Base-by-base conservation (phyloP, 139 green algal species). In the Volvox africanus region DNA sequence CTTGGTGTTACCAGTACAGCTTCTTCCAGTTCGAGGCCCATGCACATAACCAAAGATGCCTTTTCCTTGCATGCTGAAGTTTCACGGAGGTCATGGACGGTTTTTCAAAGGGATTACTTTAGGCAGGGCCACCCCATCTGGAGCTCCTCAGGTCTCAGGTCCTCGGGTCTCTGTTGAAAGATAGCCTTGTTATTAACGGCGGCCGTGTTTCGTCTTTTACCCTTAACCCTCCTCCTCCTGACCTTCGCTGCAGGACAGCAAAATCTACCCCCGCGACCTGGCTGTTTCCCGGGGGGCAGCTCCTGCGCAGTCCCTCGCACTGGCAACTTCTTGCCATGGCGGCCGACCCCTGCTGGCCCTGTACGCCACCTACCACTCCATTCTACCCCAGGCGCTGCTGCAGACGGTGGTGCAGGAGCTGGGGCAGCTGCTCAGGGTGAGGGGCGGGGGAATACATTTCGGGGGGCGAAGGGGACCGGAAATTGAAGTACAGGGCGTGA, bases 371-470 rank as follows among this genome's bases (percentile, higher is more conserved):
- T 83, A 90, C 86, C 26, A 83, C 86, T 44, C 20, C 36, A 32
- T 84, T 0, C 86, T 90, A n/a, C 86, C 86, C 20, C 86, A 83
- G 73, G 86, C 71, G 67, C 86, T 90, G 86, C 86, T 89, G 85
- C 85, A 89, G 85, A 61, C n/a, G 28, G 85, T 82, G 69, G 85
- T 89, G 67, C 85, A 89, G 85, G 85, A 89, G 85, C 85, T 89
- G 69, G 85, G 85, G 44, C 85, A 89, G 85, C 85, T 89, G 85
- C 85, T 89, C 11, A 55, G 28, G 85, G 85, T 89, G 85, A 22
- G 85, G 18, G 36, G 1, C 12, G 33, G 24, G 33, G 62, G 62
- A 24, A 35, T 21, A 14, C n/a, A n/a, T n/a, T n/a, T n/a, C n/a
- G n/a, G n/a, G n/a, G 82, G 33, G 73, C 2, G 24, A 32, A 80